Evolutionary conservation across 768 basidiomycete species (phyloP).

Genomic region (Amylocystis lapponica): DNA sequence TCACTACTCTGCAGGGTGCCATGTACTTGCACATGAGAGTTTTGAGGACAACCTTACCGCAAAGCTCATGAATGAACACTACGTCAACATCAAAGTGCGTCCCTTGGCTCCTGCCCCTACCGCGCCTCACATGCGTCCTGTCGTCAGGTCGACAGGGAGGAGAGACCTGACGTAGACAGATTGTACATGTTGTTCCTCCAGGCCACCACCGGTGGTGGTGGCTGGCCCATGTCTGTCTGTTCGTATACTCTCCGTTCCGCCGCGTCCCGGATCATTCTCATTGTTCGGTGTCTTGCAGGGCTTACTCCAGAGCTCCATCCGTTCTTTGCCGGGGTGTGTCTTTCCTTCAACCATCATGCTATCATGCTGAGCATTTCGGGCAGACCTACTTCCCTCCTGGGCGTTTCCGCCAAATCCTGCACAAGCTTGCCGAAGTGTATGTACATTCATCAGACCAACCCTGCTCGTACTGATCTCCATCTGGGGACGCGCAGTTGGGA

Average conservation of each 20-base stretch:
- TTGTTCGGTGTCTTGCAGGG: slow-evolving; percentile 11
- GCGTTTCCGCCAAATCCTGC: slow-evolving; percentile 15
- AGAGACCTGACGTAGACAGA: slow-evolving; percentile 37
- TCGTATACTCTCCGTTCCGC: slow-evolving; percentile 2
- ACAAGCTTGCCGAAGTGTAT: slow-evolving; percentile 18
- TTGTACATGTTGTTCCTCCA: slow-evolving; percentile 39
- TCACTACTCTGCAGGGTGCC: slow-evolving; percentile 15
- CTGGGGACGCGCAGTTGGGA: too few relatives aligned
- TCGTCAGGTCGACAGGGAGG: slow-evolving; percentile 32
- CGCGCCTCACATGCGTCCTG: neutral
- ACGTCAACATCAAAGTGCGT: slow-evolving; percentile 30
- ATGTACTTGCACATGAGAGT: slow-evolving; percentile 28
- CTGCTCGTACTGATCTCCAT: too few relatives aligned
- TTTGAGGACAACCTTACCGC: slow-evolving; percentile 34
- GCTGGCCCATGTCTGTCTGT: slow-evolving; percentile 31
- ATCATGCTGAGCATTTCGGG: neutral
- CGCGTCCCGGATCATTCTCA: neutral
- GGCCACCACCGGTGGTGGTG: slow-evolving; percentile 25
- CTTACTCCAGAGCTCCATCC: slow-evolving; percentile 22
- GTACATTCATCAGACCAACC: too few relatives aligned
- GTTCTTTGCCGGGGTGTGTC: slow-evolving; percentile 20
- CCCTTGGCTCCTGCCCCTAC: neutral
- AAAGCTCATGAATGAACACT: slow-evolving; percentile 34
- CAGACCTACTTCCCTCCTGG: slow-evolving; percentile 21
- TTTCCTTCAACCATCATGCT: neutral